A percentile compares a stretch with the other conserved stretches of the same genome.
Evolutionary conservation across 768 basidiomycete genomes (phyloP).

Genomic region (Candolleomyces aberdarensis): DNA sequence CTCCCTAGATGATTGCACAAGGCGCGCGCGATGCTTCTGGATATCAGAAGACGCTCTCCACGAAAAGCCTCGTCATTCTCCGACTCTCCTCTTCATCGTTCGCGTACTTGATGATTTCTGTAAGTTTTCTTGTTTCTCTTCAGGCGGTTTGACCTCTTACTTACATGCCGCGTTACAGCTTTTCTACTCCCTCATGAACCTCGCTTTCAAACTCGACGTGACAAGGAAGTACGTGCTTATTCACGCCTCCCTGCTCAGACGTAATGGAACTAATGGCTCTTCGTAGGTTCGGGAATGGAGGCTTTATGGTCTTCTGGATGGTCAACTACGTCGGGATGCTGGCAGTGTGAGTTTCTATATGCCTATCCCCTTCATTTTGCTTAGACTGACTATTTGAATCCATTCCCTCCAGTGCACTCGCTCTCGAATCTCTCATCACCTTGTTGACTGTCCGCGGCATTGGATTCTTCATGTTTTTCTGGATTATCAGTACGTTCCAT

Average conservation of each 20-base stretch:
- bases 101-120: constrained; percentile 37
- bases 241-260: not conserved
- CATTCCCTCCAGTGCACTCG: constrained; percentile 46
- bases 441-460: constrained; percentile 50
- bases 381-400: not conserved
- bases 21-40: constrained; percentile 38
- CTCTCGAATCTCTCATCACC: constrained; percentile 56
- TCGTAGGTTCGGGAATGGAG: constrained; percentile 43
- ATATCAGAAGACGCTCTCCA: constrained; percentile 26
- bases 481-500: constrained; percentile 54
- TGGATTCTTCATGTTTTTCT: constrained; percentile 58
- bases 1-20: constrained; percentile 27
- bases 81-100: constrained; percentile 29
- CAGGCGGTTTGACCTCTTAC: not conserved
- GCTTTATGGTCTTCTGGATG: constrained; percentile 73
- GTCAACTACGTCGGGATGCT: constrained; percentile 62
- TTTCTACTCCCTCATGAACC: constrained; percentile 58
- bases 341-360: constrained; percentile 37
- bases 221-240: constrained; percentile 34
- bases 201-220: constrained; percentile 61
- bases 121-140: constrained; percentile 15
- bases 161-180: constrained; percentile 30
- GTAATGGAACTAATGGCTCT: not conserved
- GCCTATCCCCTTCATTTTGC: not conserved
- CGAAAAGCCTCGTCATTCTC: constrained; percentile 30